phyloP scores from a whole-genome alignment of 805 yeast species.

The Candida vaughaniae region DNA sequence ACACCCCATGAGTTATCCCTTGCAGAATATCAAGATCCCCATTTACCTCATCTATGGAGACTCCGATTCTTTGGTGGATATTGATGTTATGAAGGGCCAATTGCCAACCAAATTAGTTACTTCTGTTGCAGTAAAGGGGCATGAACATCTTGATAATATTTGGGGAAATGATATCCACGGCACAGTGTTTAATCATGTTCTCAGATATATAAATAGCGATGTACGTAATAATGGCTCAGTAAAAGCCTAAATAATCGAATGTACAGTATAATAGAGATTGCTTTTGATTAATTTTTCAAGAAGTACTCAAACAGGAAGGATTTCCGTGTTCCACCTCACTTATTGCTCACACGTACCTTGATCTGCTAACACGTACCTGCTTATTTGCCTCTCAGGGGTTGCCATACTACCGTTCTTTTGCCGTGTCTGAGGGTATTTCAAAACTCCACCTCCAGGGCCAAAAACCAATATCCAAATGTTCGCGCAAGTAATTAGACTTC shows the following conservation, averaged over 20 bases:
- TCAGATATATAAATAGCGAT: slow-evolving; percentile 13
- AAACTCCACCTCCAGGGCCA: no score
- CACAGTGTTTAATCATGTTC: slow-evolving; percentile 34
- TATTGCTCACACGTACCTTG: no score
- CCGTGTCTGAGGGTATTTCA: no score
- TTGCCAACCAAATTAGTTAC: slow-evolving; percentile 55
- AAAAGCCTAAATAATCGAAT: no score
- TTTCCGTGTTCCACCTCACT: no score
- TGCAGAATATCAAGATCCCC: slow-evolving; percentile 52
- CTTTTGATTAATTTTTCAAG: no score
- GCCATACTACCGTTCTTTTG: no score
- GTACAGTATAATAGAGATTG: no score
- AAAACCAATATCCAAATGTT: no score
- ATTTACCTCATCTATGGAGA: slow-evolving; percentile 79
- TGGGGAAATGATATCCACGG: slow-evolving; percentile 73
- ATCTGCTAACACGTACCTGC: no score
- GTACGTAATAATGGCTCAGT: slow-evolving; percentile 6
- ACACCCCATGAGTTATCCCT: slow-evolving; percentile 39
- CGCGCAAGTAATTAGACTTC: slow-evolving; percentile 1
- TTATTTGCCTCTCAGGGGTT: no score
- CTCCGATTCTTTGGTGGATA: slow-evolving; percentile 81
- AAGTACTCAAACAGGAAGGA: no score
- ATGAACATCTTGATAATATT: slow-evolving; percentile 86
- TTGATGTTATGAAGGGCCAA: slow-evolving; percentile 66
- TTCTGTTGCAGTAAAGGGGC: slow-evolving; percentile 57